Evolutionary conservation across 768 basidiomycete species (phyloP), one percentile per base, ranked within the genome.

Genomic region (Suillus subalutaceus): DNA sequence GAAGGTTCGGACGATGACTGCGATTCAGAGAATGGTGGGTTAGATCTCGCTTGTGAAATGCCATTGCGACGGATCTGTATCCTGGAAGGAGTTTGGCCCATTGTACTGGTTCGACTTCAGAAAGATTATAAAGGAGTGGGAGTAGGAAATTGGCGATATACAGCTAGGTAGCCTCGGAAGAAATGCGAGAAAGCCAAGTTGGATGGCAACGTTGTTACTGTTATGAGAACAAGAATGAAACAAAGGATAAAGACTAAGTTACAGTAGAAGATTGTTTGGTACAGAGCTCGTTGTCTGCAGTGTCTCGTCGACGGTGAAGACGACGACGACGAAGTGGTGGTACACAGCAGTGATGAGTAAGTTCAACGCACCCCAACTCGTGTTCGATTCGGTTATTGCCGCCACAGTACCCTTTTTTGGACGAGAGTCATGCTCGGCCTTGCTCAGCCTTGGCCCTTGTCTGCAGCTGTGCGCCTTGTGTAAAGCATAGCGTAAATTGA

Each of bases 51-150:
- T 58, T 44, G 65, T 61, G 48, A 62, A 56, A 65, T 70, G 30
- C 8, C 67, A 7, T 64, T 69, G 38, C n/a, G 64, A 52, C 43
- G 67, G 64, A 62, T 44, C 26, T 43, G 59, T 6, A 43, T 69
- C 52, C 74, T 77, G 68, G 76, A 77, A 38, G 77, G 56, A 20
- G 76, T 70, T 68, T 77, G 76, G 60, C 76, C 76, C 76, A 77
- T 77, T 62, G 61, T 68, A 20, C 43, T 62, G 2, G 46, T 65
- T 60, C 18, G 40, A 43, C 9, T 46, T 63, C 41, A 62, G 58
- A 26, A 63, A 40, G 44, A 23, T 46, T 41, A 13, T 20, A 35
- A 62, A 46, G n/a, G 61, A 64, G 37, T 6, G 46, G 10, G 60
- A 37, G 41, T 37, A 37, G 41, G 37, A 63, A 38, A 63, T 30